Percentiles rank a stretch among this genome's conserved stretches.
These are phyloP conservation scores for Macrolepiota fuliginosa DNA, from an alignment of 768 basidiomycete genomes.

Conservation along the genomic window DNA sequence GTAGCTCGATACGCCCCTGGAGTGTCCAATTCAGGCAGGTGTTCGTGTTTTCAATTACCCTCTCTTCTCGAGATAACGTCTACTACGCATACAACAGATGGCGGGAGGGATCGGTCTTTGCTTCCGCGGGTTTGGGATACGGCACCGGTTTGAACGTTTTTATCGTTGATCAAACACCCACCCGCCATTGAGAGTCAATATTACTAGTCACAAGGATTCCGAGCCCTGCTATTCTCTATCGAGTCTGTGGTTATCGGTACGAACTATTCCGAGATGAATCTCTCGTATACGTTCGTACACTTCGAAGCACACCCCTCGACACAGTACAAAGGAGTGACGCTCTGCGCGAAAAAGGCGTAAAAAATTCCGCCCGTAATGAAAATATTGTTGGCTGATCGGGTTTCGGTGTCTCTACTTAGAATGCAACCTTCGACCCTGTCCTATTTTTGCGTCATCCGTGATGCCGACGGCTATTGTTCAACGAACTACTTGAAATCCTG, in stretches of 20 bases:
- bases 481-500: not conserved
- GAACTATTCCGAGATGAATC: not conserved
- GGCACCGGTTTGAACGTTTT: too few species aligned
- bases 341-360: not conserved
- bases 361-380: not conserved
- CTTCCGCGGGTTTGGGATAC: too few species aligned
- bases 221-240: too few species aligned
- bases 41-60: too few species aligned
- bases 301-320: not conserved
- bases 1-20: too few species aligned
- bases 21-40: too few species aligned
- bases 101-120: too few species aligned
- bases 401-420: not conserved
- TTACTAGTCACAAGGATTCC: too few species aligned
- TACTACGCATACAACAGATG: too few species aligned
- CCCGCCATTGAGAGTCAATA: too few species aligned
- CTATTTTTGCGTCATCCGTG: conserved; percentile 1
- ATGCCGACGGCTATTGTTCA: not conserved
- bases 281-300: not conserved
- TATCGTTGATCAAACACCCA: too few species aligned
- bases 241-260: not conserved
- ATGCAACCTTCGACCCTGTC: not conserved
- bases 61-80: too few species aligned
- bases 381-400: not conserved
- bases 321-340: not conserved